phyloP scores from a whole-genome alignment of 108 stramenopile species.

The Skeletonema tropicum region DNA sequence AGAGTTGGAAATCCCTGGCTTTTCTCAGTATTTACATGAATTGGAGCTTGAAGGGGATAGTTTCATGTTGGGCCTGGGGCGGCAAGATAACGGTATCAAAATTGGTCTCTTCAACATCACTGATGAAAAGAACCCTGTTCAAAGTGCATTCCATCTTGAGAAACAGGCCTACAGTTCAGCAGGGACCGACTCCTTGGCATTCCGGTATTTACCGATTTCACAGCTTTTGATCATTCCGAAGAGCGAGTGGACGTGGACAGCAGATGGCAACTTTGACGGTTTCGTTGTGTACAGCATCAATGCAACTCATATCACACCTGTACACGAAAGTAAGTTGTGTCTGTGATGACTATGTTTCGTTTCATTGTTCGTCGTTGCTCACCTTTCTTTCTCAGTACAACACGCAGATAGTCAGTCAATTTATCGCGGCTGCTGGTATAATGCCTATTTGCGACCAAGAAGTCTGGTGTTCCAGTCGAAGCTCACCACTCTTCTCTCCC shows the following conservation, averaged over 20 bases:
- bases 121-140: slow-evolving; percentile 33
- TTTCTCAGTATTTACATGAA: slow-evolving; percentile 46
- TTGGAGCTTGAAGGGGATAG: slow-evolving; percentile 35
- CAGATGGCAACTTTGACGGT: slow-evolving; percentile 48
- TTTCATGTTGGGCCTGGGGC: slow-evolving; percentile 47
- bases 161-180: slow-evolving; percentile 40
- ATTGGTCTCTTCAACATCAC: slow-evolving; percentile 48
- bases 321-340: slow-evolving; percentile 31
- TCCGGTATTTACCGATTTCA: slow-evolving; percentile 40
- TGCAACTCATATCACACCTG: slow-evolving; percentile 22
- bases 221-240: slow-evolving; percentile 51
- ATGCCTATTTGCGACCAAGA: slow-evolving; percentile 44
- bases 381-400: slow-evolving; percentile 14
- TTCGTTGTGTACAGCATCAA: slow-evolving; percentile 49
- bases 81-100: slow-evolving; percentile 32
- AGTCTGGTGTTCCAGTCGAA: slow-evolving; percentile 43
- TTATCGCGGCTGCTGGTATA: slow-evolving; percentile 45
- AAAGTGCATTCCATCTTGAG: slow-evolving; percentile 35
- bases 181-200: slow-evolving; percentile 39
- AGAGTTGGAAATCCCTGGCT: slow-evolving; percentile 53
- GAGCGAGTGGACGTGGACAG: slow-evolving; percentile 32
- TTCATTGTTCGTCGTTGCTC: background rate
- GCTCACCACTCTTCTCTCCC: slow-evolving; percentile 42
- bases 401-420: slow-evolving; percentile 40
- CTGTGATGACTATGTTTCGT: background rate